phyloP scores from a whole-genome alignment of 345 rosid species.

The Hypericum androsaemum region DNA sequence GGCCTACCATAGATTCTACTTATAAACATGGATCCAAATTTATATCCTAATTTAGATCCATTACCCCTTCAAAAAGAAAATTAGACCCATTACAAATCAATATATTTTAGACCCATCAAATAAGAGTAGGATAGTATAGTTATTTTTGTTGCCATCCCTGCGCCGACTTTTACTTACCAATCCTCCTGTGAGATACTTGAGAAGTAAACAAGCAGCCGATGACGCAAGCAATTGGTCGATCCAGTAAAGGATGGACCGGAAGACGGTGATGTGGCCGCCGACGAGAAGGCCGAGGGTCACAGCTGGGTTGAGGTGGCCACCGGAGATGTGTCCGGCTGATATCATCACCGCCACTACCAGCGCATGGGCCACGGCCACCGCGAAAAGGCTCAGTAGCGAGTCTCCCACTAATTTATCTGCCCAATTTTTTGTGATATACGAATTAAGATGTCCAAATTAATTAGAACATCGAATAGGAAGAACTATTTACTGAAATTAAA shows the following conservation, averaged over 20 bases:
- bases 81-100: no score
- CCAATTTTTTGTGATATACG: background rate
- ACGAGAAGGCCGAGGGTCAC: conserved; percentile 73
- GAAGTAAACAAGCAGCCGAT: conserved; percentile 66
- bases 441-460: no score
- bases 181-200: conserved; percentile 81
- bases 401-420: conserved; percentile 43
- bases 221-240: conserved; percentile 70
- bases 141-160: no score
- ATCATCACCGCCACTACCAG: conserved; percentile 80
- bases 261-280: conserved; percentile 69
- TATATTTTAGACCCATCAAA: no score
- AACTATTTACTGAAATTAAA: no score
- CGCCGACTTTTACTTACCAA: conserved; percentile 26
- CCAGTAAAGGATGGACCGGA: conserved; percentile 67
- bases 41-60: no score
- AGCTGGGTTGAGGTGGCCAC: conserved; percentile 89
- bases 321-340: conserved; percentile 81
- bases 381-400: conserved; percentile 45
- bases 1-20: no score
- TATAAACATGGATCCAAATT: no score
- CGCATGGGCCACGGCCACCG: conserved; percentile 77
- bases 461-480: no score
- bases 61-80: no score
- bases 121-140: no score